Base-by-base conservation (phyloP, 2,329 filamentous ascomycete species). In the Leptoxyphium fumago region DNA sequence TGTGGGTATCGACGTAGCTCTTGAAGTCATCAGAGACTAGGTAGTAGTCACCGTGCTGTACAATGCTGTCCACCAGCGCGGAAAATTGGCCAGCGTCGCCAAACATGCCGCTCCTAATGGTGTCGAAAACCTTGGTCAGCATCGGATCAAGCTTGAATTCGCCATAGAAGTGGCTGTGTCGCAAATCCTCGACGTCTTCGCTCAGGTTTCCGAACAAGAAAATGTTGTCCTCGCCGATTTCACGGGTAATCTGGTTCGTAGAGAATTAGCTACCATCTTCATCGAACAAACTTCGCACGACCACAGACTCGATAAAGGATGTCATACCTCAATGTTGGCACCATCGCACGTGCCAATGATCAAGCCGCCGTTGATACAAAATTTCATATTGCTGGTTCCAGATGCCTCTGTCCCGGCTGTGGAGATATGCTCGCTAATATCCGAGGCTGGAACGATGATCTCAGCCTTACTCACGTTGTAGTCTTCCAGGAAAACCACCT, bases 401-500 rank as follows among this genome's bases (percentile, higher is more conserved):
- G 72, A 77, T 21, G 76, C 78, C 55, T 98, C 91, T 1, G 91
- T 98, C 41, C 91, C 91, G 32, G 91, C 91, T 18, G 91, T 98
- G 2, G 91, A 96, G 59, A 98, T 98, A 63, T 98, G 91, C 70
- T 98, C 91, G 65, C 87, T 94, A 57, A 98, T 81, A 57, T 98
- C 91, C 15, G 86, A 94, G 10, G 91, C 91, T 10, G 91, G 91
- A 51, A 78, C 77, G 57, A 98, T 95, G 58, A 96, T 88, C 68
- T 98, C 91, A 2, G 91, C 91, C 72, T 98, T 98, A 77, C 87
- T 94, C 59, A 98, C 91, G 53, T 98, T 98, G 75, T 98, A 98
- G 66, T 98, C 91, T 60, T 93, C 86, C 43, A 98, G 67, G 72
- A 95, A 98, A 59, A 98, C 80, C 43, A 98, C 91, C 73, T 98